Conservation (phyloP, 2,329 filamentous ascomycete species). For the Epichloe brachyelytri region DNA sequence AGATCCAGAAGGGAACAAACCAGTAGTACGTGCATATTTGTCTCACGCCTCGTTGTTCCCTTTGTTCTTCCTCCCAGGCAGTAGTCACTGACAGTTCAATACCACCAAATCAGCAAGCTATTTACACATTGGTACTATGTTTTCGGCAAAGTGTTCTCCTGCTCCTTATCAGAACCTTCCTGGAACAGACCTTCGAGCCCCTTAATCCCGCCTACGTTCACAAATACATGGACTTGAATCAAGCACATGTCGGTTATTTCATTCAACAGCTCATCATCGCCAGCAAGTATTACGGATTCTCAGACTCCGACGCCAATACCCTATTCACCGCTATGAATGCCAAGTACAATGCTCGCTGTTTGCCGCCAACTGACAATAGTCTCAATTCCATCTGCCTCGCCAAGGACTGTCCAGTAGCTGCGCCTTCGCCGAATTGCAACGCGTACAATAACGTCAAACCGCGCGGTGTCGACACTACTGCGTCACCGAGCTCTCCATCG, state of each 20-base stretch:
- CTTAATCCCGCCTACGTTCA: slow-evolving; percentile 18
- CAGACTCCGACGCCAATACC: slow-evolving; percentile 12
- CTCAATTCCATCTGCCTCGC: slow-evolving; percentile 17
- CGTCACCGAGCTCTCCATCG: not conserved
- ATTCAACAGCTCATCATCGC: slow-evolving; percentile 16
- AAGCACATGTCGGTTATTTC: slow-evolving; percentile 17
- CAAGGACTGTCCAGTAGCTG: slow-evolving; percentile 15
- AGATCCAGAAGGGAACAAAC: slow-evolving; percentile 14
- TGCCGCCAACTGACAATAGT: slow-evolving; percentile 10
- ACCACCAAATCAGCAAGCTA: slow-evolving; percentile 10
- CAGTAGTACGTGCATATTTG: slow-evolving; percentile 13
- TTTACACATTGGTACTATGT: slow-evolving; percentile 18
- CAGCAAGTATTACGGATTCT: slow-evolving; percentile 16
- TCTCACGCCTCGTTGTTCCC: not conserved
- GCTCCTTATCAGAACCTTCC: slow-evolving; percentile 11
- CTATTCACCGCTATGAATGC: slow-evolving; percentile 13
- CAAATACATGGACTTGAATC: slow-evolving; percentile 20
- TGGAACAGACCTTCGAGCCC: slow-evolving; percentile 7
- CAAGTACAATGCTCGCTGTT: slow-evolving; percentile 17
- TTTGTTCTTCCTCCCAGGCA: not conserved
- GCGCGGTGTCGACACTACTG: slow-evolving; percentile 7
- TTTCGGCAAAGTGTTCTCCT: slow-evolving; percentile 17
- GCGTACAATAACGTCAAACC: slow-evolving; percentile 13
- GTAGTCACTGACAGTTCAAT: not conserved
- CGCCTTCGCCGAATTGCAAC: slow-evolving; percentile 14